phyloP scores from a whole-genome alignment of 768 basidiomycete species.

The Mycena haematopus region DNA sequence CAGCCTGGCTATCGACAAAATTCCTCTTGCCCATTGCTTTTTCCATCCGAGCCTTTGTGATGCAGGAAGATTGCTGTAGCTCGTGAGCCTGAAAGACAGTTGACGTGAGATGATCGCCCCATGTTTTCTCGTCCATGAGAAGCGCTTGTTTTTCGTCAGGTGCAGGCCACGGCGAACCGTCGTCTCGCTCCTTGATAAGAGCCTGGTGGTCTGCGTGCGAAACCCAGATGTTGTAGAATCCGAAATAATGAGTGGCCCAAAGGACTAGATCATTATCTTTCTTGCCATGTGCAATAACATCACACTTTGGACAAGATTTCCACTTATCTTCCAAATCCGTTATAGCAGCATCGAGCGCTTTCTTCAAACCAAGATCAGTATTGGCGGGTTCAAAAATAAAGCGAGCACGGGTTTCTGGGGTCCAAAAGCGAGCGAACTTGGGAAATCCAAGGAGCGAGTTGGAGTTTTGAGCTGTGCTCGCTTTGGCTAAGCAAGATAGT shows the following conservation, averaged over 20 bases:
- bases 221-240: neutral
- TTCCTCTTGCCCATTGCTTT: neutral
- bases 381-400: constrained; percentile 1
- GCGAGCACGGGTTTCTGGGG: neutral
- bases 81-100: too few species aligned
- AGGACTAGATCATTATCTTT: neutral
- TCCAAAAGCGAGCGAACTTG: constrained; percentile 4
- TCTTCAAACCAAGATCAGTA: neutral
- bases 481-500: neutral
- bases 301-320: too few species aligned
- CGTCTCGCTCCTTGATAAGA: neutral
- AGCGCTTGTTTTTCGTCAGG: too few species aligned
- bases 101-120: too few species aligned
- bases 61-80: neutral
- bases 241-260: neutral
- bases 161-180: too few species aligned
- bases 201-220: neutral
- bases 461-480: neutral
- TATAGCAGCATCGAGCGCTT: too few species aligned
- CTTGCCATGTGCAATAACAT: too few species aligned
- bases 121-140: too few species aligned
- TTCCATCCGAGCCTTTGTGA: neutral
- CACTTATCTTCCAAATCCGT: too few species aligned
- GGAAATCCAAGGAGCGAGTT: constrained; percentile 3
- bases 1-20: neutral